phyloP scores from a whole-genome alignment of 2,329 filamentous ascomycete species.

The Canariomyces notabilis region DNA sequence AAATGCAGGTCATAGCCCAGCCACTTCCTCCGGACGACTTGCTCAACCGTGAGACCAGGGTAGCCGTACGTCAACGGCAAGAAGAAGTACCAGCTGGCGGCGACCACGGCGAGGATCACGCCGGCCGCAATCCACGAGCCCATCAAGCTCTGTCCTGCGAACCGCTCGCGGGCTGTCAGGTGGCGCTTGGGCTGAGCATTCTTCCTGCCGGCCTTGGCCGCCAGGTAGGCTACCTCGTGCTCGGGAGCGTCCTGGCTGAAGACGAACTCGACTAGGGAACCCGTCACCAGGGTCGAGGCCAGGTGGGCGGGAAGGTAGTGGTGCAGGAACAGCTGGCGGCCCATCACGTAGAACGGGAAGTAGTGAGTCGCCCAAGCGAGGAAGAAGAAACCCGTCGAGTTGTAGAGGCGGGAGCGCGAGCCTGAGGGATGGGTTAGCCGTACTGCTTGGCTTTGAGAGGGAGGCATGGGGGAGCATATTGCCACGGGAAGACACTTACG shows the following conservation, averaged over 20 bases:
- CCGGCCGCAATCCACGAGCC: slow-evolving; percentile 72
- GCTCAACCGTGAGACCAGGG: slow-evolving; percentile 73
- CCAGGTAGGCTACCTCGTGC: slow-evolving; percentile 46
- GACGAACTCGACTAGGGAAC: slow-evolving; percentile 89
- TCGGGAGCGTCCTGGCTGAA: slow-evolving; percentile 80
- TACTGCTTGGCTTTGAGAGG: no score
- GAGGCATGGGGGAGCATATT: no score
- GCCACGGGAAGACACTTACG: no score
- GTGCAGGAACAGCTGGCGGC: slow-evolving; percentile 93
- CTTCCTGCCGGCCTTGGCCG: slow-evolving; percentile 44
- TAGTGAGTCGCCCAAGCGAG: slow-evolving; percentile 97
- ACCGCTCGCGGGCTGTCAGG: slow-evolving; percentile 74
- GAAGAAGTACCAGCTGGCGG: slow-evolving; percentile 88
- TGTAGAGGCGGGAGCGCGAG: slow-evolving; percentile 89
- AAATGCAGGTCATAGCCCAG: slow-evolving; percentile 97
- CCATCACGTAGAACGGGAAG: slow-evolving; percentile 97
- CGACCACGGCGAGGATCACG: slow-evolving; percentile 62
- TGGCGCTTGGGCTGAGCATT: slow-evolving; percentile 48
- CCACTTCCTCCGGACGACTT: slow-evolving; percentile 86
- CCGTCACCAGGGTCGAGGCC: slow-evolving; percentile 83
- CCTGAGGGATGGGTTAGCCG: slow-evolving; percentile 45
- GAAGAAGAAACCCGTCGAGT: slow-evolving; percentile 99
- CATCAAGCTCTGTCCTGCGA: slow-evolving; percentile 71
- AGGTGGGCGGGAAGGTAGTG: slow-evolving; percentile 95
- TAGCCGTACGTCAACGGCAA: slow-evolving; percentile 92